A percentile compares a stretch with the other conserved stretches of the same genome.
These are phyloP conservation scores for Gorgonomyces haynaldii DNA, from an alignment of 192 early-diverging fungal genomes.

Conservation along the genomic window DNA sequence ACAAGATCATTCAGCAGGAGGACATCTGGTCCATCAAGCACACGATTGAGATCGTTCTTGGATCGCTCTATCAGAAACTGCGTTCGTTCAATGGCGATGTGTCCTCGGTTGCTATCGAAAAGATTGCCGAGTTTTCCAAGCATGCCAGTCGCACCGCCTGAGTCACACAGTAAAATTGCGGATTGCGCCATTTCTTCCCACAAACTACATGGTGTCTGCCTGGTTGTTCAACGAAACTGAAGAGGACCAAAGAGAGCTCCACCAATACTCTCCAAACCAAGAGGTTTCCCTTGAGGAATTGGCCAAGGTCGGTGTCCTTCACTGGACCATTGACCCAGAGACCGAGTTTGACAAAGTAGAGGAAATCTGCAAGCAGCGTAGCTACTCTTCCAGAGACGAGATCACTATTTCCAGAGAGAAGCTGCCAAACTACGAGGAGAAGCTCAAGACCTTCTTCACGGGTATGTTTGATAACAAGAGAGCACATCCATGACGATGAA, in stretches of 20 bases:
- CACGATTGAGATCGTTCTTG: too few species aligned
- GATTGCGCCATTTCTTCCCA: too few species aligned
- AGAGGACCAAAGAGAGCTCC: conserved; percentile 65
- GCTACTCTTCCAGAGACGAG: conserved; percentile 16
- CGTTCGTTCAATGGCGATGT: too few species aligned
- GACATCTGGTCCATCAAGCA: too few species aligned
- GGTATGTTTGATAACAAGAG: conserved; percentile 46
- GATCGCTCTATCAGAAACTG: too few species aligned
- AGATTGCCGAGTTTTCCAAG: too few species aligned
- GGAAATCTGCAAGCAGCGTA: neutral
- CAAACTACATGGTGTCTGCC: conserved; percentile 33
- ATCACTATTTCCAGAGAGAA: conserved; percentile 69
- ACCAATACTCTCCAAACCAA: conserved; percentile 57
- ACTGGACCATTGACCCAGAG: conserved; percentile 45
- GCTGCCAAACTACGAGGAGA: conserved; percentile 81
- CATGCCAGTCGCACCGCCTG: too few species aligned
- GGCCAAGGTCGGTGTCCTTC: conserved; percentile 56
- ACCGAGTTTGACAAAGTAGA: conserved; percentile 28
- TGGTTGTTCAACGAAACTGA: conserved; percentile 57
- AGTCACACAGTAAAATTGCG: too few species aligned
- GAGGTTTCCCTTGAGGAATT: conserved; percentile 59
- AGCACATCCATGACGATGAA: conserved; percentile 92
- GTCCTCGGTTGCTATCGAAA: too few species aligned
- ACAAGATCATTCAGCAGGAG: too few species aligned
- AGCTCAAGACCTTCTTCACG: conserved; percentile 83